Conservation (phyloP, 495 filamentous ascomycete species). For the Xylaria castorea region DNA sequence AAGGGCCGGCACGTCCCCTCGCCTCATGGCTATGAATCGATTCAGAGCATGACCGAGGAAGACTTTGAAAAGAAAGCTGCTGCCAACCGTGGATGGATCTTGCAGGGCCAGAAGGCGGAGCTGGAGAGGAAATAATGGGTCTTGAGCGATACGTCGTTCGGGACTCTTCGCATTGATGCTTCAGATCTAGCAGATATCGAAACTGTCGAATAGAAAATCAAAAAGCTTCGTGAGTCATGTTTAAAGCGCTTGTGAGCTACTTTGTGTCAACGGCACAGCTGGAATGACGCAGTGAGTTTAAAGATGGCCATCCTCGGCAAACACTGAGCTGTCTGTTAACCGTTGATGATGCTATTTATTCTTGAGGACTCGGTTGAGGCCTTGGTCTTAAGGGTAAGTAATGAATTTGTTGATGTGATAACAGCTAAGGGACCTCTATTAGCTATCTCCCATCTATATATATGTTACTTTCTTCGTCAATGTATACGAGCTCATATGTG, state of each 20-base stretch:
- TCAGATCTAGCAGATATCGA: neutral
- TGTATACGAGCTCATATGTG: neutral
- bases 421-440: neutral
- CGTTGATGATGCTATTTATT: neutral
- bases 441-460: neutral
- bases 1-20: constrained; percentile 81
- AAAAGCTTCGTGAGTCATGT: neutral
- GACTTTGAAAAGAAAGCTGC: constrained; percentile 61
- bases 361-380: neutral
- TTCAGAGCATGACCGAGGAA: constrained; percentile 47
- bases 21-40: constrained; percentile 66
- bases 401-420: neutral
- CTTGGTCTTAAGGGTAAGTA: neutral
- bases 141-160: neutral
- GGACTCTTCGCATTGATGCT: neutral
- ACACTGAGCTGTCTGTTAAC: neutral
- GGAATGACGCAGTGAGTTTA: neutral
- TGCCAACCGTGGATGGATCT: constrained; percentile 62
- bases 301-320: neutral
- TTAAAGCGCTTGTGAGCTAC: too few relatives aligned
- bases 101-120: constrained; percentile 68
- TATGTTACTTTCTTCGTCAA: neutral
- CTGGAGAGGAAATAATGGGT: constrained; percentile 2
- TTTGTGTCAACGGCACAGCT: too few relatives aligned
- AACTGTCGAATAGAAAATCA: neutral